Base-by-base conservation (phyloP, 331 rosid species). In the Prunus yedoensis region DNA sequence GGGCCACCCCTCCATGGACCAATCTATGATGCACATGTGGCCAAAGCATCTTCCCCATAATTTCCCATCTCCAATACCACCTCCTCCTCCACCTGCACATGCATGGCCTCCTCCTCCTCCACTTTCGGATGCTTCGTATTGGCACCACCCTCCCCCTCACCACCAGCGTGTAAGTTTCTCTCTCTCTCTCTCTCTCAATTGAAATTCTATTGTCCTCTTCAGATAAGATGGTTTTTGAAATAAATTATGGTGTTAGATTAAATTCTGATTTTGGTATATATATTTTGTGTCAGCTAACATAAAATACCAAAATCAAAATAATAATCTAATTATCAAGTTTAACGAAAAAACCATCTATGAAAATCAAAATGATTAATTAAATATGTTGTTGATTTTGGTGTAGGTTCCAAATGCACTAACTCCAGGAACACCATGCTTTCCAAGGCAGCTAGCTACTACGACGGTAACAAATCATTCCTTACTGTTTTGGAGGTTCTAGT, bases 1-100 rank as follows among this genome's bases (percentile, higher is more conserved):
- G 99, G 99, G 99, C 12, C 99, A 94, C 79, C 99, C 99, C 12
- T 59, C 87, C 2, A 66, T 79, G 73, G 91, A 93, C 74, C 98
- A 84, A 5, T 85, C 89, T 45, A 78, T 85, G 14, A 78, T 91
- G 84, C 87, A 79, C 72, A 82, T 67, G 84, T 90, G 96, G 96
- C 94, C 91, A 10, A 88, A 85, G 50, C 89, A 84, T 45, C 47
- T 53, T 9, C 74, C 87, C 0, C 89, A 78, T n/a, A n/a, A 63
- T 70, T 78, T 91, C 10, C 84, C 83, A 7, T 17, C 85, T 50
- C 85, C 76, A 1, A 80, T 71, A 1, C 87, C 78, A 1, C 86
- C 76, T 1, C 73, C 79, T 3, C 77, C 72, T 0, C 87, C 82
- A 1, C 84, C 76, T 2, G 73, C 77, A 2, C 79, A 70, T 1